Evolutionary conservation across 371 early-diverging fungal genomes (phyloP).

Genomic region (Rhizopus arrhizus): DNA sequence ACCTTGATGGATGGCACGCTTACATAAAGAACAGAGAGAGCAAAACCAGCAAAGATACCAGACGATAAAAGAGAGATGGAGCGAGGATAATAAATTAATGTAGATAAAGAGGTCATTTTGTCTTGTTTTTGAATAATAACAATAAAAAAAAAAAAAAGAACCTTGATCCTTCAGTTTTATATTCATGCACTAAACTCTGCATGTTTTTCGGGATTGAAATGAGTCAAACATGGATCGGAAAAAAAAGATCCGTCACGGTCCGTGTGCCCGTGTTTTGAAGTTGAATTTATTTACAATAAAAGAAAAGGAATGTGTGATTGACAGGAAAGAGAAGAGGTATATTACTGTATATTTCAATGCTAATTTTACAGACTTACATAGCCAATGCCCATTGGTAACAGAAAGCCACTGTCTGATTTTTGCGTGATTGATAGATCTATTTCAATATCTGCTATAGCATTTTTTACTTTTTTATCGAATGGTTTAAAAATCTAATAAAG

Average conservation of each 20-base stretch:
- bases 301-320: no score
- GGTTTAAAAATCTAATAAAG: slow-evolving; percentile 2
- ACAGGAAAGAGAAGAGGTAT: no score
- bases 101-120: slow-evolving; percentile 17
- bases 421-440: background rate
- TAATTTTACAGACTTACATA: background rate
- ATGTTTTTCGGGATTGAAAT: no score
- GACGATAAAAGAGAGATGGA: slow-evolving; percentile 19
- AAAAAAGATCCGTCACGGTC: no score
- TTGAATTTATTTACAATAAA: no score
- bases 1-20: slow-evolving; percentile 25
- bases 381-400: slow-evolving; percentile 1
- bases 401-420: background rate
- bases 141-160: no score
- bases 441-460: background rate
- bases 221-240: no score
- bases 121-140: background rate
- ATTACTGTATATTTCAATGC: no score
- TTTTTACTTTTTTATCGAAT: slow-evolving; percentile 4
- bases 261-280: no score
- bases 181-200: no score
- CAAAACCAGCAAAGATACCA: slow-evolving; percentile 21
- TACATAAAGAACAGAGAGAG: slow-evolving; percentile 5
- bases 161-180: no score
- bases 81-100: slow-evolving; percentile 19